Evolutionary conservation across 2,329 filamentous ascomycete genomes (phyloP).

Genomic region (Arthroderma uncinatum): DNA sequence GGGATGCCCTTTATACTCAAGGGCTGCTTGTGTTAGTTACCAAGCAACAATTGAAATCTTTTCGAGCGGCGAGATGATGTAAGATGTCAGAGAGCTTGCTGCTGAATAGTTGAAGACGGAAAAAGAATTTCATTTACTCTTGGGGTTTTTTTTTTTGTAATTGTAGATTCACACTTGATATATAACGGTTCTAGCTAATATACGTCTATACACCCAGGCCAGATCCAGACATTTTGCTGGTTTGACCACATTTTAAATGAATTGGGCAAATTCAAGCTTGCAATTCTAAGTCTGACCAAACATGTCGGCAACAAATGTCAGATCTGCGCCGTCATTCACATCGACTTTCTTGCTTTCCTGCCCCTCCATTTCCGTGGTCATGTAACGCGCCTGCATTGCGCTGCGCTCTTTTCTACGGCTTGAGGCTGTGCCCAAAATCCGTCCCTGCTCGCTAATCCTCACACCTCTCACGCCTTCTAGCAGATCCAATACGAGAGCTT

Average conservation of each 20-base stretch:
- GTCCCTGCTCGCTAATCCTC: constrained; percentile 86
- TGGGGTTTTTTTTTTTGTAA: too few species aligned
- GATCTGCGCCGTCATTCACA: constrained; percentile 39
- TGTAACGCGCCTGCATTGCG: constrained; percentile 33
- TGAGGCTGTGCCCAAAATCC: constrained; percentile 45
- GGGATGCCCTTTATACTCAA: not conserved
- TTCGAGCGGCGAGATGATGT: not conserved
- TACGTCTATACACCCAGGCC: not conserved
- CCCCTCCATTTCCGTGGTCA: constrained; percentile 36
- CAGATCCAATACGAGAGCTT: constrained; percentile 70
- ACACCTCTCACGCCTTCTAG: constrained; percentile 79
- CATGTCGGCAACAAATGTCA: constrained; percentile 44
- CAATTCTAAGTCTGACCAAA: constrained; percentile 31
- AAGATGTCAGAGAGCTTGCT: too few species aligned
- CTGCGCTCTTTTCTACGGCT: constrained; percentile 34
- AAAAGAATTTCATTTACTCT: too few species aligned
- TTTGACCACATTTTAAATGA: not conserved
- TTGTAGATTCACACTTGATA: not conserved
- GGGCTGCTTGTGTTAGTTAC: not conserved
- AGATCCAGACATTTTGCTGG: not conserved
- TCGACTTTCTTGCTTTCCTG: constrained; percentile 32
- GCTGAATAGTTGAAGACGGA: too few species aligned
- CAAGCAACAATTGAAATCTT: not conserved
- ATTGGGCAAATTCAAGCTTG: not conserved
- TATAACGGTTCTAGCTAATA: not conserved